These are phyloP conservation scores for Xylaria sp. DNA, from an alignment of 2,329 filamentous ascomycete genomes.

Conservation along the genomic window DNA sequence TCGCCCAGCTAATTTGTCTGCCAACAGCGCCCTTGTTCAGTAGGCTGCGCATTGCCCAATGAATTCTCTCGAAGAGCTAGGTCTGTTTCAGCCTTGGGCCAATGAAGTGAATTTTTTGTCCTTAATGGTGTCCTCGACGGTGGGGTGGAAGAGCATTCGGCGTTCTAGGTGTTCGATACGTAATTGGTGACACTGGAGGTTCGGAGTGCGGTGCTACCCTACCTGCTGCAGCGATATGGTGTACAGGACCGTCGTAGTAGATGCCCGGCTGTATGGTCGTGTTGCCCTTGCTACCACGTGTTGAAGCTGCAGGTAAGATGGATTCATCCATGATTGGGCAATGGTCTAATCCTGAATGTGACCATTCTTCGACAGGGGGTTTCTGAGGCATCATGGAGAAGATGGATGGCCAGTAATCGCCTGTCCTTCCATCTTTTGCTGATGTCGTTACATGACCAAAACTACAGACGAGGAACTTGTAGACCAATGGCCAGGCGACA, in stretches of 20 bases:
- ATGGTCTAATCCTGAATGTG: too few relatives aligned
- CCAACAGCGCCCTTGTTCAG: background rate
- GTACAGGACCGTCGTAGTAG: background rate
- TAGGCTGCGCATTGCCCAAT: background rate
- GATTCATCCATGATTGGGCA: background rate
- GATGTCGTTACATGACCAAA: background rate
- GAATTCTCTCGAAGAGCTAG: background rate
- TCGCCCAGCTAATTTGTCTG: background rate
- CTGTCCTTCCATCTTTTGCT: background rate
- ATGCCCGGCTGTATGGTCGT: background rate
- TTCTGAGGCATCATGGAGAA: background rate
- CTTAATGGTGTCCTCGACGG: background rate
- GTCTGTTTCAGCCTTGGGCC: background rate
- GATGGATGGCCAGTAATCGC: background rate
- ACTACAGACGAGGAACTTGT: background rate
- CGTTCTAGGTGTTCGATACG: background rate
- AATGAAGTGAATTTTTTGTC: background rate
- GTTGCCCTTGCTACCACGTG: slow-evolving; percentile 26
- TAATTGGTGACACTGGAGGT: slow-evolving; percentile 7
- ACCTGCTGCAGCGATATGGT: too few relatives aligned
- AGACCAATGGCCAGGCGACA: background rate
- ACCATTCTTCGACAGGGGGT: background rate
- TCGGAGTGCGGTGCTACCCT: background rate
- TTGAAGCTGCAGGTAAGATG: slow-evolving; percentile 18
- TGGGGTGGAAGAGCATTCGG: background rate